phyloP scores from a whole-genome alignment of 352 stramenopile genomes.

The Halophytophthora polymorphica region DNA sequence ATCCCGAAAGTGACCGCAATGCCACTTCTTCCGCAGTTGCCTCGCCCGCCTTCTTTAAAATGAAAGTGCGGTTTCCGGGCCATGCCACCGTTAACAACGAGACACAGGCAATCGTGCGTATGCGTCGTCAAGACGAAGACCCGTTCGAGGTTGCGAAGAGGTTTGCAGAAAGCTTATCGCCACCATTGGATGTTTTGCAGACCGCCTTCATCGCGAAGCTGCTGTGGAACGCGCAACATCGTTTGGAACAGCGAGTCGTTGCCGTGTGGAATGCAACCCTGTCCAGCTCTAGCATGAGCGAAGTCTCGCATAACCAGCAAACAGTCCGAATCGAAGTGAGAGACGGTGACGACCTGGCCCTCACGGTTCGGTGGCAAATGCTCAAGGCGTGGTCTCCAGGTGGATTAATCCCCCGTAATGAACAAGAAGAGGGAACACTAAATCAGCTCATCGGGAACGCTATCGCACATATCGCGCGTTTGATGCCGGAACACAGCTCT shows the following conservation, averaged over 20 bases:
- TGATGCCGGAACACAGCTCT: constrained; percentile 12
- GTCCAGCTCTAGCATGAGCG: neutral
- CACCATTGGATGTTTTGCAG: constrained; percentile 26
- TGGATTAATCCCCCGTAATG: no score
- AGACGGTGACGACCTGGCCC: constrained; percentile 38
- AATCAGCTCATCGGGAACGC: no score
- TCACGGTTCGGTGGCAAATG: constrained; percentile 22
- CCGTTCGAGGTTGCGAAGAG: constrained; percentile 18
- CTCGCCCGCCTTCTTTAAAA: no score
- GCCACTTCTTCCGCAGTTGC: no score
- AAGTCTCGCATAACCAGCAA: no score
- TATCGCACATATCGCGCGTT: neutral
- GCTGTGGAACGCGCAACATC: constrained; percentile 32
- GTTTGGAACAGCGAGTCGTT: constrained; percentile 14
- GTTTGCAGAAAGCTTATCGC: constrained; percentile 1
- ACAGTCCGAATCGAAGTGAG: constrained; percentile 26
- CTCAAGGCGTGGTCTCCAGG: no score
- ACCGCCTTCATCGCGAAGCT: constrained; percentile 27
- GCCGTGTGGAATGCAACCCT: neutral
- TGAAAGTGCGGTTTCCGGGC: no score
- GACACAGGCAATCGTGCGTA: no score
- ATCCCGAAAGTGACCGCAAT: neutral
- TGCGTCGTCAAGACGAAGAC: constrained; percentile 12
- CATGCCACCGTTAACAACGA: no score
- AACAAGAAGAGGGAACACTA: no score